phyloP scores from a whole-genome alignment of 768 basidiomycete species.

The Boletellus sp. region DNA sequence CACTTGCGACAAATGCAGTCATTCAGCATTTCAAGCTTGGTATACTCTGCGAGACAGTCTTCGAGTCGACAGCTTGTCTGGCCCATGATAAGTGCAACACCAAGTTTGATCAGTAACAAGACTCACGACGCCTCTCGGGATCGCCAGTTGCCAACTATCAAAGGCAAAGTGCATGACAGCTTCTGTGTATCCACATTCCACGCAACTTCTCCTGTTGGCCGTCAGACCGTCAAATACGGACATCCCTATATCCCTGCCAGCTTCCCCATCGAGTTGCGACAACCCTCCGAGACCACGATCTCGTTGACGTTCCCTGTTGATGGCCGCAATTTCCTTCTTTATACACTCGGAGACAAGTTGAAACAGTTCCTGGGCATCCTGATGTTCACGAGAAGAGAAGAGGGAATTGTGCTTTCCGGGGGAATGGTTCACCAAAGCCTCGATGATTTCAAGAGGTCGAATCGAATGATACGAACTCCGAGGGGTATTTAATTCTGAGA shows the following conservation, averaged over 20 bases:
- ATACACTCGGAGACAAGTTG: constrained; percentile 87
- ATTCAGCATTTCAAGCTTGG: constrained; percentile 79
- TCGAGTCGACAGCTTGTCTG: constrained; percentile 69
- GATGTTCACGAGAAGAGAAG: constrained; percentile 88
- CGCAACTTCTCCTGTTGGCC: constrained; percentile 84
- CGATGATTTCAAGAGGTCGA: constrained; percentile 69
- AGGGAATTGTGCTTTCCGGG: constrained; percentile 56
- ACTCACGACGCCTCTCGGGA: constrained; percentile 63
- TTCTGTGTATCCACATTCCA: constrained; percentile 89
- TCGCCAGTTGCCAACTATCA: constrained; percentile 77
- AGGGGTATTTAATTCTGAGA: constrained; percentile 63
- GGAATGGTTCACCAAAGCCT: constrained; percentile 56
- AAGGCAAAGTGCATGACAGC: constrained; percentile 90
- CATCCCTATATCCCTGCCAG: constrained; percentile 45
- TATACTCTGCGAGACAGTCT: constrained; percentile 86
- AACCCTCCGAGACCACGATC: constrained; percentile 71
- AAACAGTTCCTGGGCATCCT: constrained; percentile 98
- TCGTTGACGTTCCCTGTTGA: constrained; percentile 66
- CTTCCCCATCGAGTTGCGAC: constrained; percentile 23
- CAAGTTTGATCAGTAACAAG: constrained; percentile 3
- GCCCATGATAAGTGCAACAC: constrained; percentile 6
- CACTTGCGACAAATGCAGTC: constrained; percentile 94
- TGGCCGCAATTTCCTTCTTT: constrained; percentile 74
- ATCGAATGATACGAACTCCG: constrained; percentile 54
- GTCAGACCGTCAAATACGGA: constrained; percentile 88